Base-by-base conservation (phyloP, 192 early-diverging fungal species). In the Coemansia sp. region DNA sequence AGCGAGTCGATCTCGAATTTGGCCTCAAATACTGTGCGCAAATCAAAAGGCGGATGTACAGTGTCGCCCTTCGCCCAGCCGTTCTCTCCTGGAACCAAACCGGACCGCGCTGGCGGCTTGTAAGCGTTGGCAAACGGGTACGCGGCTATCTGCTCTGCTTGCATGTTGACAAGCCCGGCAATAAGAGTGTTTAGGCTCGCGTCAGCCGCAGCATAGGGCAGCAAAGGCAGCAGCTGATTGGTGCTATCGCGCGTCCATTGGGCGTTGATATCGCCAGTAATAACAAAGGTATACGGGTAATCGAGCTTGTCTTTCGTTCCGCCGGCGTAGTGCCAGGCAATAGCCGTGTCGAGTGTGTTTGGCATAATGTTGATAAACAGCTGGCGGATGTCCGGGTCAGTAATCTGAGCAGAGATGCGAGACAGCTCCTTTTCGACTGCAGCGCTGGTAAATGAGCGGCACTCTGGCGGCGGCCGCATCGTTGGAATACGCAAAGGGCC, bases 191-290 rank as follows among this genome's bases (percentile, higher is more conserved):
- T 60, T 43, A 88, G 24, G 3, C 32, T 34, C 15, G 44, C 10
- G 59, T 88, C 85, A 3, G 35, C 1, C 5, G 32, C 34, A 13
- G 77, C 64, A 27, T 86, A 71, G 8, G 65, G 62, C 43, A 86
- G 29, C 56, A 87, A 81, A 2, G 88, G 87, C 40, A 75, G 29
- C 1, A 89, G 52, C 71, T 90, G 88, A 69, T 90, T 87, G 40
- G 88, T 84, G 9, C 85, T 86, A 67, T 90, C 89, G 30, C 89
- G 80, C 9, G 89, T 75, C 89, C 89, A 90, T 86, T 89, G 88
- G 39, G 89, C 89, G 29, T 75, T 77, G 78, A 86, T 90, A 56
- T 90, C 89, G 27, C 89, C 89, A 1, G 89, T 90, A 13, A 90
- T 85, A 6, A 90, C 73, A 80, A 90, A 89, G 1, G 89, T 77